Base-by-base conservation (phyloP, 140 eudicot species). In the Stevia rebaudiana region DNA sequence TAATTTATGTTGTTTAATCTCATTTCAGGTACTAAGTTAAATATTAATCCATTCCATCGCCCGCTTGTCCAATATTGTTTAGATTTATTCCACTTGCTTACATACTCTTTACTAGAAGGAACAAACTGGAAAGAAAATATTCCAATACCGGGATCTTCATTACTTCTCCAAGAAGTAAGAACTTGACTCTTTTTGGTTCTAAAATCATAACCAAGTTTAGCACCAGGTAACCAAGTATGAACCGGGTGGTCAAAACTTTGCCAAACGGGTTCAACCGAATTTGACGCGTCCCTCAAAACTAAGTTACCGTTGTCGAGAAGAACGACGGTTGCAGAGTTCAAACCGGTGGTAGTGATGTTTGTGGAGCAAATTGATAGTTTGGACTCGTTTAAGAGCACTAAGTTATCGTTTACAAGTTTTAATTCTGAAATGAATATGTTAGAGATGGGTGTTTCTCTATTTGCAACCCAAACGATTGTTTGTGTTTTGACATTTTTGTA, bases 391-490 rank as follows among this genome's bases (percentile, higher is more conserved):
- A 78, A 37, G 52, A 89, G 84, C 8, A 83, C 95, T 21, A 86
- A 70, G 40, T 85, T 80, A 21, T 88, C 90, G 44, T 83, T 63
- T 9, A 47, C 17, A 42, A 85, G 42, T 68, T 58, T 80, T 44
- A 88, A 54, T 36, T 68, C 62, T 1, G 88, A 74, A 2, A 75
- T 51, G 67, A 64, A 47, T 60, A 15, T 80, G 55, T 85, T 80
- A 11, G 37, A 24, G 25, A 85, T 23, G 19, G 94, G 94, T 22
- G 42, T 68, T 17, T 80, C 88, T 70, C 96, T 66, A 43, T 88
- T 88, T 18, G 95, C 95, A 1, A 87, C 90, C 95, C 95, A 86
- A 13, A 78, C 90, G 23, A 74, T 19, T 31, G 95, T 75, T 18
- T 24, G 69, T 13, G 24, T 70, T 41, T 64, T 52, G 13, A 80